Evolutionary conservation across 176 grass and related monocot species (phyloP).

Genomic region (Alloteropsis semialata): DNA sequence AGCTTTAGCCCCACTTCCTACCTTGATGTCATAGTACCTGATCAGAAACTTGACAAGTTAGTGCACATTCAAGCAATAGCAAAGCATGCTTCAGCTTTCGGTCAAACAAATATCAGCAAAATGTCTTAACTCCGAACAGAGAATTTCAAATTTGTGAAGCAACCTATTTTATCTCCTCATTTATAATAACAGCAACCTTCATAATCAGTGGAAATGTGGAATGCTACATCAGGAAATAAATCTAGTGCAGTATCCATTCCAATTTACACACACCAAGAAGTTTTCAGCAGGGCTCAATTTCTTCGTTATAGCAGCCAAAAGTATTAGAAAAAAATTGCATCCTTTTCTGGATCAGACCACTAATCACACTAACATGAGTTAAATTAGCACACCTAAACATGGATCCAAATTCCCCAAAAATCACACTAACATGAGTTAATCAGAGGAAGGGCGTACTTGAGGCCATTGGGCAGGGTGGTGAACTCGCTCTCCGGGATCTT

Average conservation of each 20-base stretch:
- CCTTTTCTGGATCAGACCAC: neutral
- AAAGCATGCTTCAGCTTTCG: constrained; percentile 9
- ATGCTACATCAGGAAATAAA: neutral
- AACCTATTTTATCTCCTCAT: neutral
- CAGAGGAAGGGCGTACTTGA: constrained; percentile 58
- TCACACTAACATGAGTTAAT: neutral
- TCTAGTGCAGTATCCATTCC: neutral
- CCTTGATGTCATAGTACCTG: constrained; percentile 94
- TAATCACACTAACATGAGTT: neutral
- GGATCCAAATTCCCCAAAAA: neutral
- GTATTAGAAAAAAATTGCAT: neutral
- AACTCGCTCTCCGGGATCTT: constrained; percentile 92
- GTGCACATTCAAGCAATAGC: neutral
- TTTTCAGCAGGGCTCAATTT: too few species aligned
- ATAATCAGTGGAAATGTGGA: neutral
- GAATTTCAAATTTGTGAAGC: neutral
- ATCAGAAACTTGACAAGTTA: constrained; percentile 26
- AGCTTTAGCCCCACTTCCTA: constrained; percentile 75
- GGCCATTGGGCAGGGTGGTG: constrained; percentile 76
- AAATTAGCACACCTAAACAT: too few species aligned
- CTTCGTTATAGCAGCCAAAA: neutral
- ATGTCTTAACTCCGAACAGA: neutral
- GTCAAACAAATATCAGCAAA: neutral
- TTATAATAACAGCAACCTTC: neutral
- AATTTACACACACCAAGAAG: neutral